Evolutionary conservation across 1,284 basidiomycete species (phyloP), one percentile per base, ranked within the genome.

Genomic region (Ganoderma meredithae): DNA sequence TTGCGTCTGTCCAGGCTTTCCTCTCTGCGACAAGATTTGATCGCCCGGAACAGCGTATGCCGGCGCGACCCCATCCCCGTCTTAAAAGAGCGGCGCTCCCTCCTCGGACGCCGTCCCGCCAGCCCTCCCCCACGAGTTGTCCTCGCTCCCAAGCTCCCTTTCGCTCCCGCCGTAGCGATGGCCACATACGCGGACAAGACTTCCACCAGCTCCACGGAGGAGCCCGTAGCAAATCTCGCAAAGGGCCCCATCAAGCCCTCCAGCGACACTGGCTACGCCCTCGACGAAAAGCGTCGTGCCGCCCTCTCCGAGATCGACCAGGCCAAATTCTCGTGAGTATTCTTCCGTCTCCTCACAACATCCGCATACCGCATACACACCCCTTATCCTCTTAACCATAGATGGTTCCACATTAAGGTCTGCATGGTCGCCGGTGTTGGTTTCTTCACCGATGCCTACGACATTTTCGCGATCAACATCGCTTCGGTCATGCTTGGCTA

Each of bases 401-500:
- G 80, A 17, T 75, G 77, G 77, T 84, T 84, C 73, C 93, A 95
- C 75, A 84, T 89, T 60, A 93, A 91, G 76, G 86, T 94, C 65
- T 88, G 86, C 76, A 71, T 90, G 60, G 90, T 94, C 5, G 91
- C 93, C 1, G 91, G 92, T 71, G 89, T 91, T 13, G 93, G 93
- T 43, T 94, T 95, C 83, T 95, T 94, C 82, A 93, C 93, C 53
- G 93, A 93, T 80, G 91, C 91, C 63, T 92, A 92, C 73, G 90
- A 92, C 71, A 87, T 92, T 49, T 92, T 92, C 68, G 89, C 90
- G 0, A 92, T 95, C 81, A 94, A 90, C 74, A 90, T 95, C 58
- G 92, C 87, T 0, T 87, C 90, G 0, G 82, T 83, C 0, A 95
- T 95, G 92, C 80, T 95, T 56, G 91, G 90, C 19, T 91, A 88